Percentiles rank a stretch among this genome's conserved stretches.
Evolutionary conservation across 1,139 yeast species (phyloP).

Genomic region (Sugiyamaella paludigena): DNA sequence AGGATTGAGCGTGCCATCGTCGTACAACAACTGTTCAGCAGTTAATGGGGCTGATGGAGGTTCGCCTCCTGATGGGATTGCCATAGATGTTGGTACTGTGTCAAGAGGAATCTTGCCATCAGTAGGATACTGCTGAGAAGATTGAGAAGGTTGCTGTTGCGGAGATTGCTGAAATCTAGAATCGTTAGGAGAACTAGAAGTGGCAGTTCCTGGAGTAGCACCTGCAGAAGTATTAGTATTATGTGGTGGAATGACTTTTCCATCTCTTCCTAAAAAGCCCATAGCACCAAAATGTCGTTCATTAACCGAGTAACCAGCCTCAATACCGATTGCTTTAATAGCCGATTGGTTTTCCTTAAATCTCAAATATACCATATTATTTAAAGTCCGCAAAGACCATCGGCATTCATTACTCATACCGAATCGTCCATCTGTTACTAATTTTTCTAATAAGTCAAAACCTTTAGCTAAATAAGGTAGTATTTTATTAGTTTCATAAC

Average conservation of each 20-base stretch:
- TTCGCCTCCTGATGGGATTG: not conserved
- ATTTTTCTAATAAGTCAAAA: constrained; percentile 37
- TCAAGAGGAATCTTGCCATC: constrained; percentile 8
- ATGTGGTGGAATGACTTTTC: constrained; percentile 18
- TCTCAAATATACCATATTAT: constrained; percentile 50
- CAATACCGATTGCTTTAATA: constrained; percentile 48
- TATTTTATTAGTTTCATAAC: constrained; percentile 31
- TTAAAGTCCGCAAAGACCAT: constrained; percentile 61
- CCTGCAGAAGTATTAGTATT: not conserved
- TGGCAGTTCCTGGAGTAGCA: not conserved
- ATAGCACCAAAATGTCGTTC: constrained; percentile 43
- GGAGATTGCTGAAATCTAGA: not conserved
- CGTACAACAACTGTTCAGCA: not conserved
- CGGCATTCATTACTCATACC: constrained; percentile 62
- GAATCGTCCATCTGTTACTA: constrained; percentile 46
- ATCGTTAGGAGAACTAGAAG: constrained; percentile 1
- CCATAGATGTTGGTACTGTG: not conserved
- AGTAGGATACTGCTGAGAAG: constrained; percentile 5
- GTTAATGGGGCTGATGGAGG: not conserved
- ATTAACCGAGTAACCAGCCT: constrained; percentile 59
- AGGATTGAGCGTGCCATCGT: not conserved
- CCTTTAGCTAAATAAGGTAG: constrained; percentile 28
- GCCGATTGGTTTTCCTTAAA: constrained; percentile 42
- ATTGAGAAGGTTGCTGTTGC: constrained; percentile 13
- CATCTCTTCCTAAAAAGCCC: constrained; percentile 26